Evolutionary conservation across 768 basidiomycete species (phyloP).

Genomic region (Termitomyces sp.): DNA sequence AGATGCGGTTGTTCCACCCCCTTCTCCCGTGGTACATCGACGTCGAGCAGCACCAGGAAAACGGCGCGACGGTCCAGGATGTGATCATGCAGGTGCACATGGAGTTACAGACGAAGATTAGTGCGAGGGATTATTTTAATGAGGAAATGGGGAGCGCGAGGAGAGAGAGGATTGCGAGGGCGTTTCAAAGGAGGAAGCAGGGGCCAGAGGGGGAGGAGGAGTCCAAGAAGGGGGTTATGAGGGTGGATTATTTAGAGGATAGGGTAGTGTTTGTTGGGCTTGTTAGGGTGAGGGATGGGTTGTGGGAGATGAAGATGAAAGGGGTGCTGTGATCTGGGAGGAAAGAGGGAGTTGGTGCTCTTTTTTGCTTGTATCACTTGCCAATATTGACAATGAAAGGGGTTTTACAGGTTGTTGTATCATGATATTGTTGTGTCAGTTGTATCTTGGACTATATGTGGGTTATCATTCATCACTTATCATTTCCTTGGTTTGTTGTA

Average conservation of each 20-base stretch:
- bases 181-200: slow-evolving; percentile 45
- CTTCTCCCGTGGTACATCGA: slow-evolving; percentile 69
- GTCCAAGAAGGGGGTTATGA: no score
- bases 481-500: no score
- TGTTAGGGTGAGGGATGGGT: slow-evolving; percentile 47
- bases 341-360: no score
- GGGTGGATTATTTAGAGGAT: slow-evolving; percentile 59
- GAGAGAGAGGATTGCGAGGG: slow-evolving; percentile 35
- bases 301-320: slow-evolving; percentile 62
- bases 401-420: no score
- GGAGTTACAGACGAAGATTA: slow-evolving; percentile 42
- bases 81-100: slow-evolving; percentile 44
- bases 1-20: slow-evolving; percentile 54
- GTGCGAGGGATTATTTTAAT: slow-evolving; percentile 55
- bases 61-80: slow-evolving; percentile 58
- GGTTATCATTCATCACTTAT: no score
- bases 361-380: no score
- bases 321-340: no score
- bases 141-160: slow-evolving; percentile 38
- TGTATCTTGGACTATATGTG: no score
- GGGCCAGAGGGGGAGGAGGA: slow-evolving; percentile 35
- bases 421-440: no score
- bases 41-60: slow-evolving; percentile 35
- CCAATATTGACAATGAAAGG: no score
- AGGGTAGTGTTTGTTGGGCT: slow-evolving; percentile 53